Evolutionary conservation across 1,284 basidiomycete genomes (phyloP).

Genomic region (Moniliella sp.): DNA sequence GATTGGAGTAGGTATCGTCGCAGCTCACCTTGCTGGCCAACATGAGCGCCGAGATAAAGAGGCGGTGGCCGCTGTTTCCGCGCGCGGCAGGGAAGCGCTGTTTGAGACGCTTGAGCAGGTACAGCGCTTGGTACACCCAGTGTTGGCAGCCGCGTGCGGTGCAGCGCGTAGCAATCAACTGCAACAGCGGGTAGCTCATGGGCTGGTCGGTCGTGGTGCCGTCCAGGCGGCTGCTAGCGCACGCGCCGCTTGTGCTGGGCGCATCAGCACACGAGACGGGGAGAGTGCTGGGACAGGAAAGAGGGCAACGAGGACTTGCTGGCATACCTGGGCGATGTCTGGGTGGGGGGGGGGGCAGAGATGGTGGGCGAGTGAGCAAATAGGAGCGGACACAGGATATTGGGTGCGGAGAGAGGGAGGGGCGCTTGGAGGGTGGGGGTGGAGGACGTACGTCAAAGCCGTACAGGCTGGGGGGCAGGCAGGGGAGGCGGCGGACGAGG

Average conservation of each 20-base stretch:
- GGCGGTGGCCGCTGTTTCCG: slow-evolving; percentile 31
- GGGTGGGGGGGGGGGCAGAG: background rate
- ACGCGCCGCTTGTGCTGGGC: no score
- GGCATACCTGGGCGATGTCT: slow-evolving; percentile 22
- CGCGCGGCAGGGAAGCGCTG: slow-evolving; percentile 28
- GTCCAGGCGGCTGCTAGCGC: slow-evolving; percentile 6
- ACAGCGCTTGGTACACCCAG: slow-evolving; percentile 24
- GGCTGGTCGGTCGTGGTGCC: slow-evolving; percentile 2
- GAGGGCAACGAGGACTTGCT: slow-evolving; percentile 21
- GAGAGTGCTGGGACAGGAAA: slow-evolving; percentile 25
- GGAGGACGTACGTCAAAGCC: no score
- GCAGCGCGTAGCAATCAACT: slow-evolving; percentile 34
- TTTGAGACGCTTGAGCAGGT: slow-evolving; percentile 29
- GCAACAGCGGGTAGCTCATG: slow-evolving; percentile 18
- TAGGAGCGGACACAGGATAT: no score
- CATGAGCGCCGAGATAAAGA: slow-evolving; percentile 34
- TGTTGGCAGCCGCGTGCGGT: slow-evolving; percentile 27
- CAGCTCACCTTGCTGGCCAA: slow-evolving; percentile 31
- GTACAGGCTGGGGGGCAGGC: no score
- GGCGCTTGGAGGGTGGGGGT: no score
- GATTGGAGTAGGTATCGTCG: slow-evolving; percentile 33
- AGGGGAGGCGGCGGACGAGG: no score
- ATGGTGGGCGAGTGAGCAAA: no score
- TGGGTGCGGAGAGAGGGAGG: no score
- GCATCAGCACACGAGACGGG: no score